Base-by-base conservation (phyloP, 257 asterid genomes). In the Forsythia suspensa region DNA sequence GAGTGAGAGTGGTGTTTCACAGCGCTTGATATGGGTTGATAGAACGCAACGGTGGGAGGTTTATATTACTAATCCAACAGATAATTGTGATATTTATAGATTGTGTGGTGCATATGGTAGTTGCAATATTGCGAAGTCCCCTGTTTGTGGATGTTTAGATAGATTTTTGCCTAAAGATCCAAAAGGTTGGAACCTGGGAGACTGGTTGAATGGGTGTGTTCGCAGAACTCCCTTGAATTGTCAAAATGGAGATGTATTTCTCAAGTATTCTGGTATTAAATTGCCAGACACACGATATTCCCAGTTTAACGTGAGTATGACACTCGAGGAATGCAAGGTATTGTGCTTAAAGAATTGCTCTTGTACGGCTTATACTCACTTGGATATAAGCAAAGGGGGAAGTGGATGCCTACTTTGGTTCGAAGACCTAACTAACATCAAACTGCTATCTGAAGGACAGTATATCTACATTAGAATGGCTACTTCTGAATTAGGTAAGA, bases 381-480 rank as follows among this genome's bases (percentile, higher is more conserved):
- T 73, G 8, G 79, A 82, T 16, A 52, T 78, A 43, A 79, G 85
- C 52, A 79, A 67, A 24, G 72, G 70, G 34, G 82, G 82, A 15
- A 80, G 71, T 71, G 90, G 88, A 24, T 86, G 90, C 51, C 66
- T 86, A 77, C 80, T 77, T 68, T 86, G 90, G 90, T 86, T 36
- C 69, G 82, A 6, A 3, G 67, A 82, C 8, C 73, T 86, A 40
- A 76, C 70, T 37, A 85, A 86, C 74, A 84, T 84, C 24, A 71
- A 41, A 39, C 34, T 73, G 48, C 16, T 79, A 7, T 12, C 73
- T 41, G 52, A 18, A 15, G 85, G 82, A 5, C 85, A 84, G 67
- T 77, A 84, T 67, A 75, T 81, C 44, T 78, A 78, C 66, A 65
- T 81, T 5, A 70, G 85, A 71, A 52, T 61, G 69, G 37, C 69